These are phyloP conservation scores for Dothistroma septosporum DNA, from an alignment of 2,329 filamentous ascomycete species.

Conservation along the genomic window DNA sequence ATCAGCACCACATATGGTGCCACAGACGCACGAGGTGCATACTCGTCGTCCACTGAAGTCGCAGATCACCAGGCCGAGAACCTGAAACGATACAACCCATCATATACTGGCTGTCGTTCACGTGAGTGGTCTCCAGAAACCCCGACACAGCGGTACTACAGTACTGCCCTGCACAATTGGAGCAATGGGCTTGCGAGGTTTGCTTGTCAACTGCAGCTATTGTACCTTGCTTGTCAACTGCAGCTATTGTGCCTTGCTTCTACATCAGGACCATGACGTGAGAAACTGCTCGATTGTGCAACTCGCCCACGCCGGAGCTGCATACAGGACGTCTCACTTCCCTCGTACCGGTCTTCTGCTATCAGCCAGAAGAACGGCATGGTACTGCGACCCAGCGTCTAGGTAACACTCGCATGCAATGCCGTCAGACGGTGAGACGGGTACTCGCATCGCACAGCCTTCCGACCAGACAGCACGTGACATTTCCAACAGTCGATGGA, in stretches of 20 bases:
- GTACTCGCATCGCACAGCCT: background rate
- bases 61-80: background rate
- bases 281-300: slow-evolving; percentile 1
- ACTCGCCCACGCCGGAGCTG: background rate
- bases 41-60: background rate
- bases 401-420: background rate
- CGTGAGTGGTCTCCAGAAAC: background rate
- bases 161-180: background rate
- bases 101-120: background rate
- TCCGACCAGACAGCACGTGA: background rate
- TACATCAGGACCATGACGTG: background rate
- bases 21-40: background rate
- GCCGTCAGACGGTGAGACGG: slow-evolving; percentile 3
- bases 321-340: background rate
- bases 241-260: slow-evolving; percentile 1
- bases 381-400: background rate
- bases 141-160: background rate
- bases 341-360: background rate
- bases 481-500: background rate
- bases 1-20: background rate
- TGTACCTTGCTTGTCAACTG: background rate
- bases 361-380: background rate
- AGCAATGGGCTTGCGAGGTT: background rate
- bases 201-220: background rate
- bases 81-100: slow-evolving; percentile 1